A percentile compares a stretch with the other conserved stretches of the same genome.
Conservation (phyloP, 2,329 filamentous ascomycete genomes). For the Cephalotrichum gorgonifer region DNA sequence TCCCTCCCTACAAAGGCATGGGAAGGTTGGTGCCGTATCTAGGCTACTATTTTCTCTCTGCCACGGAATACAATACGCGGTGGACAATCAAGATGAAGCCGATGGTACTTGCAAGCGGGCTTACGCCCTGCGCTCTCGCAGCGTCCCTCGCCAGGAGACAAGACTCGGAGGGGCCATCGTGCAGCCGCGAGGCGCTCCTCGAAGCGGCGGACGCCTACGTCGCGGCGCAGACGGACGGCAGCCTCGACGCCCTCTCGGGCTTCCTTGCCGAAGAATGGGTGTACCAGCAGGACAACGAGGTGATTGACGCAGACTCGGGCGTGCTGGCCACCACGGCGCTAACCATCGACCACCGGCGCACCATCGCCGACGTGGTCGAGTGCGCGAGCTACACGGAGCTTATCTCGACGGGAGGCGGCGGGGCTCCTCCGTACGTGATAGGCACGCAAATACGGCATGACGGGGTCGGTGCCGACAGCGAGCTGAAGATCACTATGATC, state of each 20-base stretch:
- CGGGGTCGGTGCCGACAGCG: neutral
- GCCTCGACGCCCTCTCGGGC: constrained; percentile 6
- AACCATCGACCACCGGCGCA: constrained; percentile 24
- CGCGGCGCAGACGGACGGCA: neutral
- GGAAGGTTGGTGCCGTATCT: neutral
- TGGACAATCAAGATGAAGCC: neutral
- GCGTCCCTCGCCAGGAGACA: neutral
- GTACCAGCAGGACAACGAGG: constrained; percentile 25
- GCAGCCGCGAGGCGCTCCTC: constrained; percentile 4
- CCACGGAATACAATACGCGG: neutral
- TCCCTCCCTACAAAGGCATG: no score
- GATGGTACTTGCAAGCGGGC: neutral
- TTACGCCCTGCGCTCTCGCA: neutral
- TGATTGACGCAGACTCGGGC: constrained; percentile 14
- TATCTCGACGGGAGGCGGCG: constrained; percentile 17
- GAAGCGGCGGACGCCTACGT: constrained; percentile 5
- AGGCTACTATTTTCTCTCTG: neutral
- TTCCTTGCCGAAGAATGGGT: constrained; percentile 33
- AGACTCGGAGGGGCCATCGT: no score
- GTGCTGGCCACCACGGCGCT: constrained; percentile 21
- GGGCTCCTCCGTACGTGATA: constrained; percentile 24
- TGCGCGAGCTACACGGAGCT: constrained; percentile 26
- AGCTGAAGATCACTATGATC: constrained; percentile 13
- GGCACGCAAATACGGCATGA: constrained; percentile 22
- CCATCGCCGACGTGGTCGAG: constrained; percentile 21